phyloP scores from a whole-genome alignment of 1,284 basidiomycete genomes.

The Apiotrichum porosum region DNA sequence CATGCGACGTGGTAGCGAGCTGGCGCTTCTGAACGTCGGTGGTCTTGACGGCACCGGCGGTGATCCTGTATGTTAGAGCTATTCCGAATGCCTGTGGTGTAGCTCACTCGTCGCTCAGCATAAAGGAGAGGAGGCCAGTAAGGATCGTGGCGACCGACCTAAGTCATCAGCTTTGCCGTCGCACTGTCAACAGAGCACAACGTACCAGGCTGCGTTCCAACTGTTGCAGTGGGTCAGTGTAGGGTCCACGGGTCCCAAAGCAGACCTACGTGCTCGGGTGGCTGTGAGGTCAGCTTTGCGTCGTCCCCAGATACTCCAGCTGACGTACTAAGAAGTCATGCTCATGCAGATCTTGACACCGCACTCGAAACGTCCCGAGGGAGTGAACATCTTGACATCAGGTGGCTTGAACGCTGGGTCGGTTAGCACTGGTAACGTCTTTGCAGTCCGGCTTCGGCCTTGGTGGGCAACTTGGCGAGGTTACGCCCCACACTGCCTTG shows the following conservation, averaged over 20 bases:
- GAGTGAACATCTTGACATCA: conserved; percentile 96
- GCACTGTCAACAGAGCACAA: neutral
- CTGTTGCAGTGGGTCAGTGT: conserved; percentile 13
- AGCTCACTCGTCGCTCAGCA: conserved; percentile 77
- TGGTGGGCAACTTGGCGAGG: neutral
- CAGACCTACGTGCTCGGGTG: conserved; percentile 43
- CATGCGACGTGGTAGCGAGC: conserved; percentile 73
- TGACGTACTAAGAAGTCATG: conserved; percentile 88
- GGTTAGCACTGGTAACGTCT: neutral
- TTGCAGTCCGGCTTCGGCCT: no score
- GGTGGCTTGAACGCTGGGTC: conserved; percentile 76
- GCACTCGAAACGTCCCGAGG: conserved; percentile 85
- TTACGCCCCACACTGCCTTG: no score
- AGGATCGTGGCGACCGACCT: conserved; percentile 58
- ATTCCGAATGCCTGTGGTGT: neutral
- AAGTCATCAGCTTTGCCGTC: neutral
- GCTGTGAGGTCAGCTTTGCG: conserved; percentile 24
- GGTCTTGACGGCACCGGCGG: conserved; percentile 81
- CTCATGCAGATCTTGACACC: conserved; percentile 95
- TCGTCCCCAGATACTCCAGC: no score
- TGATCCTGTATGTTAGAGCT: conserved; percentile 56
- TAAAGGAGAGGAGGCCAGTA: conserved; percentile 90
- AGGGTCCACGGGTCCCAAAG: no score
- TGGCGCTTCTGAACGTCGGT: conserved; percentile 71
- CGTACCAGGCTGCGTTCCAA: conserved; percentile 47